Conservation (phyloP, 495 filamentous ascomycete genomes). For the Hyaloscypha variabilis region DNA sequence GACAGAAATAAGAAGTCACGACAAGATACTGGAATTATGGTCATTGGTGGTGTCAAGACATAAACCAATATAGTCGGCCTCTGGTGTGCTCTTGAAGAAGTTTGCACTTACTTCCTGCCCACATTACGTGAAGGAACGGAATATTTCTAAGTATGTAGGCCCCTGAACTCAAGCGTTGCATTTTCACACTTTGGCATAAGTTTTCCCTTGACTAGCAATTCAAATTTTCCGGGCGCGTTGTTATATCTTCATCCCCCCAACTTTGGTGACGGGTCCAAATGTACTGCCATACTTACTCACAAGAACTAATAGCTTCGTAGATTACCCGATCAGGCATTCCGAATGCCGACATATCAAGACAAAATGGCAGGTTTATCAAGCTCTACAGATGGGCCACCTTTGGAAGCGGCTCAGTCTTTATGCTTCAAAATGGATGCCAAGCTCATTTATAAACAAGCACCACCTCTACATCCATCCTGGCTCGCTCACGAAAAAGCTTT, state of each 20-base stretch:
- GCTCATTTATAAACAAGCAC: constrained; percentile 18
- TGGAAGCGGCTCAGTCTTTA: background rate
- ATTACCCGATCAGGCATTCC: background rate
- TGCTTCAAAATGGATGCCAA: constrained; percentile 8
- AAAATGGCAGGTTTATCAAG: background rate
- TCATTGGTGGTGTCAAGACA: too few species aligned
- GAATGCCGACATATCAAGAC: background rate
- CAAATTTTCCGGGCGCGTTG: background rate
- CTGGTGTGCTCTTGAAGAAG: too few species aligned
- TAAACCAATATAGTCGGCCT: too few species aligned
- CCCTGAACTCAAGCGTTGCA: background rate
- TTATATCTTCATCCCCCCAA: too few species aligned
- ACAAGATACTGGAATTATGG: too few species aligned
- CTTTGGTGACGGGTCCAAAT: too few species aligned
- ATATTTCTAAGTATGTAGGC: background rate
- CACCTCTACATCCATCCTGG: constrained; percentile 22
- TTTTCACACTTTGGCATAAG: too few species aligned
- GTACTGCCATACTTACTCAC: too few species aligned
- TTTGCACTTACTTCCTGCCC: too few species aligned
- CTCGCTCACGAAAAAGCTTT: constrained; percentile 24
- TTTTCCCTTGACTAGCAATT: too few species aligned
- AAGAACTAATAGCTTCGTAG: background rate
- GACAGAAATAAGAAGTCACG: too few species aligned
- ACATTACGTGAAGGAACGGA: background rate
- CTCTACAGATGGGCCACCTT: background rate